A percentile compares a stretch with the other conserved stretches of the same genome.
Conservation (phyloP, 2,329 filamentous ascomycete species). For the Sporothrix phasma region DNA sequence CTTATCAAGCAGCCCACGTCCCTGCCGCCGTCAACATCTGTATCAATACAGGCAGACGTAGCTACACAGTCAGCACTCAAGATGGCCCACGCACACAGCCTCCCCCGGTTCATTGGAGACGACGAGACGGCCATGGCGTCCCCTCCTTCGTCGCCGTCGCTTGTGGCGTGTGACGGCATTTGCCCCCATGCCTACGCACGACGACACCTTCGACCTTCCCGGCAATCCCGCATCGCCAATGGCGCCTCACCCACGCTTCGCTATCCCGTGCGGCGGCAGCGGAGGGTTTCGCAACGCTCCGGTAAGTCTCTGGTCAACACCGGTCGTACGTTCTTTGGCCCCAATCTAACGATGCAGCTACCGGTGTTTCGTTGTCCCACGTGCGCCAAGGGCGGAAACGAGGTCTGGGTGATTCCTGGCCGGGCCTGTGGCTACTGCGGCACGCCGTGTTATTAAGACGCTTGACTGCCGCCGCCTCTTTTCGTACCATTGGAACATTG, state of each 20-base stretch:
- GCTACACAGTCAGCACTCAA: not conserved
- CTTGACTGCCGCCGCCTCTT: not conserved
- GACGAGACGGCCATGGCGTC: slow-evolving; percentile 5
- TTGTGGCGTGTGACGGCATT: not conserved
- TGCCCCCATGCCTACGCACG: not conserved
- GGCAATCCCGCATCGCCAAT: not conserved
- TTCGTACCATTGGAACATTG: not conserved
- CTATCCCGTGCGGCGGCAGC: not conserved
- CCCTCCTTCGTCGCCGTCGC: not conserved
- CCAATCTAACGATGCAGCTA: slow-evolving; percentile 15
- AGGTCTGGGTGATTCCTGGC: slow-evolving; percentile 22
- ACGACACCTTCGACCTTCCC: not conserved
- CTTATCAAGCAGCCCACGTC: not conserved
- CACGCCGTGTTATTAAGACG: slow-evolving; percentile 17
- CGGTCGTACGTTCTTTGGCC: too few species aligned
- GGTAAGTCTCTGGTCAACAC: too few species aligned
- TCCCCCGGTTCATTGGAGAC: not conserved
- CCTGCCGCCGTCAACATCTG: not conserved
- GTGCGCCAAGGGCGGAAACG: slow-evolving; percentile 20
- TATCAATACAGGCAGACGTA: not conserved
- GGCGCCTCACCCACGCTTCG: slow-evolving; percentile 8
- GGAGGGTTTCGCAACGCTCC: slow-evolving; percentile 17
- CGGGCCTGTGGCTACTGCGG: slow-evolving; percentile 22
- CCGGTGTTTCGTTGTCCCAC: slow-evolving; percentile 21
- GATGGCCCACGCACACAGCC: slow-evolving; percentile 1